Evolutionary conservation across 2,329 filamentous ascomycete genomes (phyloP).

Genomic region (Pseudovirgaria hyperparasitica): DNA sequence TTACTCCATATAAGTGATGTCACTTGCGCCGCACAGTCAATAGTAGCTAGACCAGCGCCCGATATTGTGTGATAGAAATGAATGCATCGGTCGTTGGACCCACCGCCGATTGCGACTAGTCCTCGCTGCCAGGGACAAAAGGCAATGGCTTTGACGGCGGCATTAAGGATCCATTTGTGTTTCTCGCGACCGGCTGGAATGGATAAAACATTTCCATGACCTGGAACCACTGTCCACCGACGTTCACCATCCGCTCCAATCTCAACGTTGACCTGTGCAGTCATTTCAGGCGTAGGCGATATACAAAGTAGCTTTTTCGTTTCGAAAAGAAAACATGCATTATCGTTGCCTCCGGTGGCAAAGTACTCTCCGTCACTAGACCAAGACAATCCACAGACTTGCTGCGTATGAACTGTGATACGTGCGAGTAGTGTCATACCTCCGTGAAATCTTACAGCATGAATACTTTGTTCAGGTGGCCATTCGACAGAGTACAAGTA

Average conservation of each 20-base stretch:
- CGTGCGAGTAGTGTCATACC: conserved; percentile 64
- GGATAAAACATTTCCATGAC: conserved; percentile 24
- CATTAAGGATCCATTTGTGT: conserved; percentile 66
- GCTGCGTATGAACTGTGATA: conserved; percentile 69
- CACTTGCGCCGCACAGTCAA: conserved; percentile 85
- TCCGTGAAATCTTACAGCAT: conserved; percentile 64
- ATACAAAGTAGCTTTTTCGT: conserved; percentile 41
- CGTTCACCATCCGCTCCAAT: conserved; percentile 17
- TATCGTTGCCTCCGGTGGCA: conserved; percentile 87
- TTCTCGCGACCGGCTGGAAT: conserved; percentile 47
- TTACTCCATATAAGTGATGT: conserved; percentile 86
- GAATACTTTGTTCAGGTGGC: conserved; percentile 44
- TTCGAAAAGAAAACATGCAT: conserved; percentile 72
- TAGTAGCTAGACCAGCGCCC: conserved; percentile 74
- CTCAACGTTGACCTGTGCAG: conserved; percentile 11
- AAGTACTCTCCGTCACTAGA: conserved; percentile 63
- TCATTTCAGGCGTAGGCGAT: conserved; percentile 2
- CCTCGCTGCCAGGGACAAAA: conserved; percentile 91
- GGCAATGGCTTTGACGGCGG: conserved; percentile 90
- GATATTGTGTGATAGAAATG: conserved; percentile 87
- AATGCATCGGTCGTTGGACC: conserved; percentile 88
- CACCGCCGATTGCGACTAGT: conserved; percentile 80
- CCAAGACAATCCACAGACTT: conserved; percentile 90
- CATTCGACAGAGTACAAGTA: conserved; percentile 90
- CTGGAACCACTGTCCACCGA: conserved; percentile 20